Conservation (phyloP, 2,329 filamentous ascomycete species). For the Lachnellula cervina region DNA sequence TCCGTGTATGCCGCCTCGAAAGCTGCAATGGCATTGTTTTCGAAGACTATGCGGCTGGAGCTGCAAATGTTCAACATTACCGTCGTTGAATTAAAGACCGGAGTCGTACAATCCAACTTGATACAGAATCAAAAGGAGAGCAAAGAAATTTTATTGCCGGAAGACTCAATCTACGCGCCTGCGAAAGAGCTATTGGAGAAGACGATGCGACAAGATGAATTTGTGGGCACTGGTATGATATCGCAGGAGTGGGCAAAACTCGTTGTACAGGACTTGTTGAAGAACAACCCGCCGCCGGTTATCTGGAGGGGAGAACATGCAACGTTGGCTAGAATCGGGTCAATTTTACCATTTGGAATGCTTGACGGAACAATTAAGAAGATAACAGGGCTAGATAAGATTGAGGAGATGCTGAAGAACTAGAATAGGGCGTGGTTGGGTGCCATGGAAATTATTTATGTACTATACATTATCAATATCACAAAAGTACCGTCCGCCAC, state of each 20-base stretch:
- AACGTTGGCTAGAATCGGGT: constrained; percentile 5
- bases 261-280: constrained; percentile 14
- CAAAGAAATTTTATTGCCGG: neutral
- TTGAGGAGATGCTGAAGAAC: neutral
- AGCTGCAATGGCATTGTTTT: constrained; percentile 16
- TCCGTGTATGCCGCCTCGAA: constrained; percentile 20
- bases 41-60: constrained; percentile 18
- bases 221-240: constrained; percentile 6
- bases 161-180: constrained; percentile 3
- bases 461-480: too few species aligned
- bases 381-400: constrained; percentile 2
- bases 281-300: constrained; percentile 4
- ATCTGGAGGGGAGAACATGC: constrained; percentile 14
- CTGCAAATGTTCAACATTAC: constrained; percentile 17
- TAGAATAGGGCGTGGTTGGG: too few species aligned
- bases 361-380: constrained; percentile 5
- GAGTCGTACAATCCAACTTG: constrained; percentile 17
- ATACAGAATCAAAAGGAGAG: constrained; percentile 17
- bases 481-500: too few species aligned
- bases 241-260: constrained; percentile 13
- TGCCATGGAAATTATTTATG: too few species aligned
- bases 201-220: constrained; percentile 3
- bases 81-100: constrained; percentile 23
- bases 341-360: constrained; percentile 13
- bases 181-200: constrained; percentile 13